Conservation (phyloP, 2,329 filamentous ascomycete genomes). For the Celoporthe dispersa region DNA sequence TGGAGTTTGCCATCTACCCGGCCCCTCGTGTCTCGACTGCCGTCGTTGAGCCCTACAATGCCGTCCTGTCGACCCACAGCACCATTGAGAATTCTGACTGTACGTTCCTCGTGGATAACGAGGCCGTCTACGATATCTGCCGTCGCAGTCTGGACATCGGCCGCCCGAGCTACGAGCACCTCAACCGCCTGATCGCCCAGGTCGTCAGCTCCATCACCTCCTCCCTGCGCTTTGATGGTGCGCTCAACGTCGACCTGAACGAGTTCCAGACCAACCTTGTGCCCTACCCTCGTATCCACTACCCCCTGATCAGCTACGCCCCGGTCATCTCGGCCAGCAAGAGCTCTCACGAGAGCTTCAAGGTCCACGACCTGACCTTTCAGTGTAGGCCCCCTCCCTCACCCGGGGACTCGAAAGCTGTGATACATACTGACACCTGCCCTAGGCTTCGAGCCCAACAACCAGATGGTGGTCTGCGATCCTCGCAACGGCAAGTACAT, state of each 20-base stretch:
- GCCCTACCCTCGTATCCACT: conserved; percentile 75
- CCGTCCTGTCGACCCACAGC: conserved; percentile 74
- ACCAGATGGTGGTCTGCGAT: conserved; percentile 79
- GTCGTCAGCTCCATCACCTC: conserved; percentile 77
- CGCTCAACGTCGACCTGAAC: conserved; percentile 75
- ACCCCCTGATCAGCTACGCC: conserved; percentile 74
- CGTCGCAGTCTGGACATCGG: conserved; percentile 72
- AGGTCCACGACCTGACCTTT: conserved; percentile 76
- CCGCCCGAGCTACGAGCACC: conserved; percentile 70
- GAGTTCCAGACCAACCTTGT: conserved; percentile 81
- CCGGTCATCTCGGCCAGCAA: conserved; percentile 73
- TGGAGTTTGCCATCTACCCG: conserved; percentile 75
- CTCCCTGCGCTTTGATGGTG: conserved; percentile 72
- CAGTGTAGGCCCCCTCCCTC: conserved; percentile 58
- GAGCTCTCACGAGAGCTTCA: conserved; percentile 87
- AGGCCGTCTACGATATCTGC: conserved; percentile 78
- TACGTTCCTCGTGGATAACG: conserved; percentile 77
- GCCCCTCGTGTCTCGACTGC: conserved; percentile 71
- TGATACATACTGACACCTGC: conserved; percentile 34
- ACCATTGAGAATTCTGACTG: conserved; percentile 80
- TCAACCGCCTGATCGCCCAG: conserved; percentile 75
- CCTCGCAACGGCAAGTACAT: conserved; percentile 78
- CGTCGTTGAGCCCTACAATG: conserved; percentile 76
- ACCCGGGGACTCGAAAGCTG: neutral
- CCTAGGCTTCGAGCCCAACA: conserved; percentile 75